Evolutionary conservation across 139 green algal genomes (phyloP).

Genomic region (Picochlorum sp.): DNA sequence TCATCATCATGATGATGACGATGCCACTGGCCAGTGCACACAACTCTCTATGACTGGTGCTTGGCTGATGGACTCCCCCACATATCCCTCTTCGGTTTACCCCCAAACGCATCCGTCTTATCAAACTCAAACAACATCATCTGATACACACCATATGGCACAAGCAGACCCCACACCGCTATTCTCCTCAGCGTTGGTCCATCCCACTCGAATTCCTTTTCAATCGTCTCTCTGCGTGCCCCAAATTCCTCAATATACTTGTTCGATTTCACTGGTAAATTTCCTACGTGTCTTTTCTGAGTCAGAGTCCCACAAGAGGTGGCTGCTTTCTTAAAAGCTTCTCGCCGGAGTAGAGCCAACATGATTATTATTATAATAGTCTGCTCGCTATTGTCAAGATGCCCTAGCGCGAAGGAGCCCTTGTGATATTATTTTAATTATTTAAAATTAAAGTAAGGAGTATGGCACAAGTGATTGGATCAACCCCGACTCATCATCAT

Average conservation of each 20-base stretch:
- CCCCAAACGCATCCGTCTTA: background rate
- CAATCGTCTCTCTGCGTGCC: constrained; percentile 36
- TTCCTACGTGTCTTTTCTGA: constrained; percentile 20
- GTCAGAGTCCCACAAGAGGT: background rate
- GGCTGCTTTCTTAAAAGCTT: background rate
- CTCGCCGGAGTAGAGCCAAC: background rate
- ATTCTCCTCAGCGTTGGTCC: constrained; percentile 19
- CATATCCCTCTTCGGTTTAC: background rate
- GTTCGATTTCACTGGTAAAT: constrained; percentile 46
- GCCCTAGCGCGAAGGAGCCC: no score
- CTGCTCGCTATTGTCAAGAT: no score
- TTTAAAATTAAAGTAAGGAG: no score
- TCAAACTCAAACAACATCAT: constrained; percentile 9
- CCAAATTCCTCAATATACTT: constrained; percentile 44
- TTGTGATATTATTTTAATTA: no score
- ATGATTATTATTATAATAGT: background rate
- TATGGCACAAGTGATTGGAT: no score
- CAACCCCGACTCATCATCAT: no score
- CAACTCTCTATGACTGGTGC: no score
- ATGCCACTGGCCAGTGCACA: no score
- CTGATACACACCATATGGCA: constrained; percentile 14
- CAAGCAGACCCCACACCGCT: constrained; percentile 1
- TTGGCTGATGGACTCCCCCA: background rate
- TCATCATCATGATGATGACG: no score
- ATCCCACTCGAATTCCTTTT: constrained; percentile 35